phyloP scores from a whole-genome alignment of 2,329 filamentous ascomycete species.

The Cordyceps tenuipes region DNA sequence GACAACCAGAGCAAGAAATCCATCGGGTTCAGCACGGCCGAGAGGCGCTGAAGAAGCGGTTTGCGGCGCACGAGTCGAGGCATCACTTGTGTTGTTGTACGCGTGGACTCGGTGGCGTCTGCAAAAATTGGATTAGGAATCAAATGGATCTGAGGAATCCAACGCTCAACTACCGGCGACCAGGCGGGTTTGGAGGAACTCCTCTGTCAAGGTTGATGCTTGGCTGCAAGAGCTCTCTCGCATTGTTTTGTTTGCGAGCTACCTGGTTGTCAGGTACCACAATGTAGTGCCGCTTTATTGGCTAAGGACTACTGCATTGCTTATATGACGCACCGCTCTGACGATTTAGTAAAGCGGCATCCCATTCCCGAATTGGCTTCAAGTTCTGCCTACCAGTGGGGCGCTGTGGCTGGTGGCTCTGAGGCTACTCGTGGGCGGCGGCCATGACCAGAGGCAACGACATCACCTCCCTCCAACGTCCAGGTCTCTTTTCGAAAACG shows the following conservation, averaged over 20 bases:
- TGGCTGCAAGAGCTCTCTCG: neutral
- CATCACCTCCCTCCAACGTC: neutral
- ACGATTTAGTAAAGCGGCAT: conserved; percentile 1
- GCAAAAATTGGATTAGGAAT: neutral
- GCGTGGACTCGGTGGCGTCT: neutral
- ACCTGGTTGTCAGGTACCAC: conserved; percentile 4
- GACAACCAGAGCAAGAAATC: conserved; percentile 87
- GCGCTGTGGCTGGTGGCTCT: neutral
- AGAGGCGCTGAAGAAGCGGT: conserved; percentile 73
- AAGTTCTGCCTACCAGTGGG: neutral
- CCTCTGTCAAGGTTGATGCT: neutral
- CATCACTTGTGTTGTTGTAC: conserved; percentile 31
- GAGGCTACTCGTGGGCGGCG: neutral
- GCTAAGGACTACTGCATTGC: neutral
- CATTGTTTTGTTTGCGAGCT: conserved; percentile 10
- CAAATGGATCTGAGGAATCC: neutral
- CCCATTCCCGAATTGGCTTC: neutral
- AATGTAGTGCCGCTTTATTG: neutral
- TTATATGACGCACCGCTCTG: neutral
- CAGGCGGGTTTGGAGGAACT: neutral
- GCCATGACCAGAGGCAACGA: neutral
- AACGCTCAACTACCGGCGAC: neutral
- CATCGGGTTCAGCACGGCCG: conserved; percentile 72
- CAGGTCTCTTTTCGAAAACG: neutral
- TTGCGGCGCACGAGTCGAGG: conserved; percentile 75